Evolutionary conservation across 164 flowering plant genomes (phyloP).

Genomic region (Umbilicus rupestris): DNA sequence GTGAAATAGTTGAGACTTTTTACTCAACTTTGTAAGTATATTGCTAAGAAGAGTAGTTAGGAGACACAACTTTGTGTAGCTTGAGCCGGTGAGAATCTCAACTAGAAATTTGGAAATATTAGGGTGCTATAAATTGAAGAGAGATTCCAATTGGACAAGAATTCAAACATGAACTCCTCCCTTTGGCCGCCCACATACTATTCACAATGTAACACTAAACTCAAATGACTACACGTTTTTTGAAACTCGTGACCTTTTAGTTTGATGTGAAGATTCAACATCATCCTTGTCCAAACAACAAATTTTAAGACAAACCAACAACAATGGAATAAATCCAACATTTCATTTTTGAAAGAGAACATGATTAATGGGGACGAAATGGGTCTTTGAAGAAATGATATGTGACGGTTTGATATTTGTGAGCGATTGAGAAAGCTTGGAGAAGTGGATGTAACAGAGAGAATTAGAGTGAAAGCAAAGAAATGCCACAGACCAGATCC

Average conservation of each 20-base stretch:
- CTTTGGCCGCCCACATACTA: constrained; percentile 5
- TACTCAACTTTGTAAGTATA: too few relatives aligned
- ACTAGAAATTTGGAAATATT: too few relatives aligned
- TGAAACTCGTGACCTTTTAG: background rate
- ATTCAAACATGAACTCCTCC: constrained; percentile 1
- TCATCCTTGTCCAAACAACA: background rate
- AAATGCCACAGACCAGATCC: constrained; percentile 11
- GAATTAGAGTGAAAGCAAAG: constrained; percentile 32
- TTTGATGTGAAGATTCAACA: background rate
- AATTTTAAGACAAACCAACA: too few relatives aligned
- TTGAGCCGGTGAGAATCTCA: too few relatives aligned
- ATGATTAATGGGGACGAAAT: background rate
- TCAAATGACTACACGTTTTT: background rate
- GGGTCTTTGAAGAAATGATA: background rate
- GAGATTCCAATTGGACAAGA: background rate
- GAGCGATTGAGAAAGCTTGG: background rate
- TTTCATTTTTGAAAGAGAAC: background rate
- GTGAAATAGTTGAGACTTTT: too few relatives aligned
- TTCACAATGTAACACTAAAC: background rate
- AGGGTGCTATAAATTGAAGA: background rate
- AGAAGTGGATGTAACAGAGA: constrained; percentile 3
- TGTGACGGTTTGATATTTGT: constrained; percentile 8
- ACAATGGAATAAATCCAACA: background rate
- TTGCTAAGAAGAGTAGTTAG: too few relatives aligned
- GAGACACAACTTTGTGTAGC: too few relatives aligned